Evolutionary conservation across 768 basidiomycete genomes (phyloP), one percentile per base, ranked within the genome.

Genomic region (Leccinum boreale): DNA sequence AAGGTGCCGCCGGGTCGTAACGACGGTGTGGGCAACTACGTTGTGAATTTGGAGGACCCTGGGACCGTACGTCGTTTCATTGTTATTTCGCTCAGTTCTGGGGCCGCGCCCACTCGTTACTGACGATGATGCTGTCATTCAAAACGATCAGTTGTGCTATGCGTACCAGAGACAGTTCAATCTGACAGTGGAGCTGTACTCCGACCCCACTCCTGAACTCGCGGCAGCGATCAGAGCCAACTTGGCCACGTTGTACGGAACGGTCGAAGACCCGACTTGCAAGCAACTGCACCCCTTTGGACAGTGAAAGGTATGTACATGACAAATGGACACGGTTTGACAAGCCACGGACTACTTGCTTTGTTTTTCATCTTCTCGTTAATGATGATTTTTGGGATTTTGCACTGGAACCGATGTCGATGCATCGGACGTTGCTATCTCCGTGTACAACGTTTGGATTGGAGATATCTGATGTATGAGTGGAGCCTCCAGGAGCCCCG

Each of bases 151-250:
- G 66, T 1, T 17, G 8, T 68, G 66, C 35, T 69, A 61, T 49
- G 55, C 42, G 11, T 68, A 66, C 21, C 64, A 66, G 5, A 57
- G 29, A 52, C 66, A 66, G 52, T 19, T 53, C 36, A 66, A 67
- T n/a, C 28, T 69, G 53, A 64, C 62, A 1, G 60, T 56, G 3
- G 24, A 33, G 39, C 24, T 67, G 60, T 68, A 69, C 54, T 67
- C 67, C 4, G 29, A 69, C 12, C 67, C 67, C 21, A 58, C 57
- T 2, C 4, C 60, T 5, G 60, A 68, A 3, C 67, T 68, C 24
- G 35, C 52, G 50, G 10, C 52, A 1, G 67, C 67, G 44, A 69
- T 69, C 58, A 67, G 58, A 48, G 57, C 49, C 33, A 70, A 62
- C 24, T 14, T 70, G 48, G 44, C 45, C 33, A 63, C 61, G 9